A percentile compares a stretch with the other conserved stretches of the same genome.
Conservation (phyloP, 371 early-diverging fungal genomes). For the Syncephalis plumigaleata region DNA sequence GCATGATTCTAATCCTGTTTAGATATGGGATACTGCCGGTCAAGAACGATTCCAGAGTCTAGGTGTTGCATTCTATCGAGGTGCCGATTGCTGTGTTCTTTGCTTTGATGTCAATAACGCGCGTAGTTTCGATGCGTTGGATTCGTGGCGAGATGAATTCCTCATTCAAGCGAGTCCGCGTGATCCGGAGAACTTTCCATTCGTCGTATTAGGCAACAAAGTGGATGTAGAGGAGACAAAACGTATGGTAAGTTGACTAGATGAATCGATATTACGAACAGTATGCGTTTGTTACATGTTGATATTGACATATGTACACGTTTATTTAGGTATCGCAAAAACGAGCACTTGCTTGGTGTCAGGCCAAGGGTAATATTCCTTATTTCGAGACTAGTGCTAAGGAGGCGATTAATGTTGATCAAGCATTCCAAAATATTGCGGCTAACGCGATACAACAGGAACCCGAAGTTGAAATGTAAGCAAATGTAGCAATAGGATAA, state of each 20-base stretch:
- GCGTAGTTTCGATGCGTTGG: slow-evolving; percentile 88
- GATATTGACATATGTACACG: too few species aligned
- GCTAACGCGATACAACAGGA: slow-evolving; percentile 87
- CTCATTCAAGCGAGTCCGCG: slow-evolving; percentile 84
- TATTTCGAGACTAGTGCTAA: slow-evolving; percentile 96
- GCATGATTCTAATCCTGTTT: slow-evolving; percentile 2
- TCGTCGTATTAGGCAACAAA: slow-evolving; percentile 97
- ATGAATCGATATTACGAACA: background rate
- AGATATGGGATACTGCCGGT: slow-evolving; percentile 92
- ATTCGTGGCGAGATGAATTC: slow-evolving; percentile 96
- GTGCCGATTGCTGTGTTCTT: slow-evolving; percentile 98
- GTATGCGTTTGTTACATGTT: too few species aligned
- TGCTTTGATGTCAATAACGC: slow-evolving; percentile 93
- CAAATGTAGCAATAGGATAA: background rate
- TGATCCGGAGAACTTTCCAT: slow-evolving; percentile 94
- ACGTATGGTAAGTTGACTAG: slow-evolving; percentile 38
- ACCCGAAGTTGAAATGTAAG: slow-evolving; percentile 71
- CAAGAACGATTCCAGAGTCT: slow-evolving; percentile 96
- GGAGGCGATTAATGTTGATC: slow-evolving; percentile 92
- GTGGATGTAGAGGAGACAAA: slow-evolving; percentile 81
- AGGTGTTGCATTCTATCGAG: slow-evolving; percentile 95
- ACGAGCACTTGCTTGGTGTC: slow-evolving; percentile 90
- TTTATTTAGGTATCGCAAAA: slow-evolving; percentile 82
- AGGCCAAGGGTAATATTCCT: slow-evolving; percentile 88
- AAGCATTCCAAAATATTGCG: slow-evolving; percentile 90